Percentiles rank a stretch among this genome's conserved stretches.
phyloP scores from a whole-genome alignment of 345 rosid species.

The Excoecaria cochinchinensis region DNA sequence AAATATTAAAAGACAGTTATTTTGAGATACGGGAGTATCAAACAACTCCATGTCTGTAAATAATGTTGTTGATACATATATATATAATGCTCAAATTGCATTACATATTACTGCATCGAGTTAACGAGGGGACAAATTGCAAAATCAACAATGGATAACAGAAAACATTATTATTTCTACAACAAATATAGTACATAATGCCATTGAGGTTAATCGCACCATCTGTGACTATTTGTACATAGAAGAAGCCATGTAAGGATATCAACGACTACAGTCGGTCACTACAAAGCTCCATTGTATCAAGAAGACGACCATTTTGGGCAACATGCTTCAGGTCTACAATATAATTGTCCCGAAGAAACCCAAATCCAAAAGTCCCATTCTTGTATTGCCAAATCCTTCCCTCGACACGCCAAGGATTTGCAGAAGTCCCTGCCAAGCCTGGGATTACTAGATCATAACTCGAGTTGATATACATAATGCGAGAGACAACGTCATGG shows the following conservation, averaged over 20 bases:
- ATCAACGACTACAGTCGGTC: conserved; percentile 17
- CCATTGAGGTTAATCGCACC: conserved; percentile 9
- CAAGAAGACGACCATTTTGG: conserved; percentile 57
- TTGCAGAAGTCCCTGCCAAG: conserved; percentile 29
- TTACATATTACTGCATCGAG: too few species aligned
- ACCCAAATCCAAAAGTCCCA: conserved; percentile 81
- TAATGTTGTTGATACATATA: too few species aligned
- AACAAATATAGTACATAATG: conserved; percentile 3
- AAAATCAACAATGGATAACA: neutral
- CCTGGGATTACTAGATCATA: conserved; percentile 48
- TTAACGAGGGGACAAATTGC: too few species aligned
- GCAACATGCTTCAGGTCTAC: conserved; percentile 64
- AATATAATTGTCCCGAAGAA: conserved; percentile 61
- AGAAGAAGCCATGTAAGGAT: neutral
- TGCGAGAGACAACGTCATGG: conserved; percentile 42
- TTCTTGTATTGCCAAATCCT: conserved; percentile 78
- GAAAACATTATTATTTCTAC: neutral
- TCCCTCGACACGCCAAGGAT: conserved; percentile 56
- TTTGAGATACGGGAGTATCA: too few species aligned
- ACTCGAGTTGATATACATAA: conserved; percentile 64
- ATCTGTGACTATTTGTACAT: neutral
- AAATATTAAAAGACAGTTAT: too few species aligned
- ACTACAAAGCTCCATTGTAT: conserved; percentile 29
- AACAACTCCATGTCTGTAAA: too few species aligned
- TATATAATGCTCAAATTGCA: too few species aligned